Evolutionary conservation across 2,329 filamentous ascomycete species (phyloP).

Genomic region (Stagonosporopsis chrysanthemi): DNA sequence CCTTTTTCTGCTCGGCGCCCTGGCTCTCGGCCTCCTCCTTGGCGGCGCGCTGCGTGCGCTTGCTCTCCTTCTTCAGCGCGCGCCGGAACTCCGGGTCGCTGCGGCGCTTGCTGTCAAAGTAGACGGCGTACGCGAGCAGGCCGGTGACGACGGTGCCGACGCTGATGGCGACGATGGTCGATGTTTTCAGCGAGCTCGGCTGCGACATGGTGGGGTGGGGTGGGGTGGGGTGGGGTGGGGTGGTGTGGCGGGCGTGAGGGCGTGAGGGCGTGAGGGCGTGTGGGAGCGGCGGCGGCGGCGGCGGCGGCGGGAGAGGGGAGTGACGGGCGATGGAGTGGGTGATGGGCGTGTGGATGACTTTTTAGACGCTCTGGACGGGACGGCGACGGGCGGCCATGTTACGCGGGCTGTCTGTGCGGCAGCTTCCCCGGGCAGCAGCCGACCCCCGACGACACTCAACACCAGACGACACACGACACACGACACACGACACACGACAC

Average conservation of each 20-base stretch:
- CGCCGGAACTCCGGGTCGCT: slow-evolving; percentile 70
- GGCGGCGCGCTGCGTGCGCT: slow-evolving; percentile 72
- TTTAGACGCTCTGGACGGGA: not conserved
- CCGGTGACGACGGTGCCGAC: slow-evolving; percentile 66
- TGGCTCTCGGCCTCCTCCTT: slow-evolving; percentile 75
- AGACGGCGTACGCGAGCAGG: slow-evolving; percentile 69
- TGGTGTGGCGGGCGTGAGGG: slow-evolving; percentile 1
- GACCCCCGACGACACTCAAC: no score
- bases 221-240: no score
- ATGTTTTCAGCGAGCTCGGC: slow-evolving; percentile 58
- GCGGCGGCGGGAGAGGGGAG: slow-evolving; percentile 9
- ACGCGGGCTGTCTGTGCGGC: no score
- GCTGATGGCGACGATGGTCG: slow-evolving; percentile 65
- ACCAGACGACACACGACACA: not conserved
- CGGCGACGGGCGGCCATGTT: slow-evolving; percentile 1
- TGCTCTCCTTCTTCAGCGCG: slow-evolving; percentile 75
- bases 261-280: not conserved
- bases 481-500: no score
- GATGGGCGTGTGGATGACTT: slow-evolving; percentile 9
- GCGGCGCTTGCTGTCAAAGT: slow-evolving; percentile 71
- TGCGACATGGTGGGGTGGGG: slow-evolving; percentile 37
- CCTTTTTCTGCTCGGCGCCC: slow-evolving; percentile 71
- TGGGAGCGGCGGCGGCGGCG: slow-evolving; percentile 10
- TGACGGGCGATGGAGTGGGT: slow-evolving; percentile 1
- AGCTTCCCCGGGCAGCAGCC: not conserved